Evolutionary conservation across 2,329 filamentous ascomycete genomes (phyloP).

Genomic region (Pyrenophora seminiperda): DNA sequence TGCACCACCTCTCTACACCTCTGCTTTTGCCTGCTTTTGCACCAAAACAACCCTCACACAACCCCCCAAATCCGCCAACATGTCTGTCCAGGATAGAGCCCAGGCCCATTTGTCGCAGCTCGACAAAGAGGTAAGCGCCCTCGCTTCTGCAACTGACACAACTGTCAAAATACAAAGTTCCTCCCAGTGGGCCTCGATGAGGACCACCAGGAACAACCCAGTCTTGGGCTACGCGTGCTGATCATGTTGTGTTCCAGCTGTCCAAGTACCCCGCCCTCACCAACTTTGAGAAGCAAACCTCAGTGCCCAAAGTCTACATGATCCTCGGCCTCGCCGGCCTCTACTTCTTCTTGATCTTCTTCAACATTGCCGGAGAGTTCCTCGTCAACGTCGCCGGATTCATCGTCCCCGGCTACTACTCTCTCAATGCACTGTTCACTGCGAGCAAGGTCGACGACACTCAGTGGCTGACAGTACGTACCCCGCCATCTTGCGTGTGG

Average conservation of each 20-base stretch:
- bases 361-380: conserved; percentile 88
- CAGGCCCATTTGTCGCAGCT: conserved; percentile 78
- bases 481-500: conserved; percentile 4
- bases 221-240: conserved; percentile 21
- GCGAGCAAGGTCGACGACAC: conserved; percentile 75
- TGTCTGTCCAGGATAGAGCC: conserved; percentile 78
- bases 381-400: conserved; percentile 87
- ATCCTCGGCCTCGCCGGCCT: conserved; percentile 75
- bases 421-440: conserved; percentile 76
- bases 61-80: conserved; percentile 49
- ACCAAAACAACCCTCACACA: conserved; percentile 5
- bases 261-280: conserved; percentile 83
- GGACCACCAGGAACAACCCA: background rate
- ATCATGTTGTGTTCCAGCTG: conserved; percentile 60
- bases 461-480: conserved; percentile 69
- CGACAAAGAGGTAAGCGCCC: conserved; percentile 74
- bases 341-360: conserved; percentile 90
- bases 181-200: background rate
- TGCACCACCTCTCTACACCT: conserved; percentile 10
- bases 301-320: conserved; percentile 83
- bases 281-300: conserved; percentile 84
- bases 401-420: conserved; percentile 83
- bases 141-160: conserved; percentile 14
- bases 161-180: conserved; percentile 12
- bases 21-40: background rate